Percentiles rank a stretch among this genome's conserved stretches.
Evolutionary conservation across 169 alveolate species (phyloP).

Genomic region (Prorocentrum cordatum): DNA sequence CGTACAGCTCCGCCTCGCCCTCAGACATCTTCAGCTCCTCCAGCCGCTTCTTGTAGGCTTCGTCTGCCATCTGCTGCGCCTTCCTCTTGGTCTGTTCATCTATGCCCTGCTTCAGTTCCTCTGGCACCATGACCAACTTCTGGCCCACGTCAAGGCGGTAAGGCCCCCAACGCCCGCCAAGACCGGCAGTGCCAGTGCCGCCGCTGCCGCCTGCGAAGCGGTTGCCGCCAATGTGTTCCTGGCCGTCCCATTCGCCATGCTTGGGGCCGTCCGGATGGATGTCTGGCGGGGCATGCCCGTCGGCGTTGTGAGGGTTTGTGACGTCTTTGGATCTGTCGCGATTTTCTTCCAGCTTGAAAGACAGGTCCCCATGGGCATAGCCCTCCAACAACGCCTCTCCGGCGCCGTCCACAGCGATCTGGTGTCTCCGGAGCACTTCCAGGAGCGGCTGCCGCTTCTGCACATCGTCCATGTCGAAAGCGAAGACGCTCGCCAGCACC

Average conservation of each 20-base stretch:
- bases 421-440: conserved; percentile 23
- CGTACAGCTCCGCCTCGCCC: conserved; percentile 7
- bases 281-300: conserved; percentile 19
- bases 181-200: conserved; percentile 49
- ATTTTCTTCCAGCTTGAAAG: conserved; percentile 6
- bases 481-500: conserved; percentile 4
- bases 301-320: conserved; percentile 1
- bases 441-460: conserved; percentile 14
- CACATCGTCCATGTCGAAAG: conserved; percentile 1
- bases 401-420: not conserved
- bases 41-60: conserved; percentile 13
- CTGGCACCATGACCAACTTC: conserved; percentile 23
- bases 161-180: conserved; percentile 48
- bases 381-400: no score
- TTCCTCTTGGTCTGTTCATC: conserved; percentile 25
- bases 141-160: conserved; percentile 35
- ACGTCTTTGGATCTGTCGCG: conserved; percentile 32
- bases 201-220: conserved; percentile 33
- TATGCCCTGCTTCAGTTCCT: conserved; percentile 12
- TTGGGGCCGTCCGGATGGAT: conserved; percentile 5
- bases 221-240: conserved; percentile 38
- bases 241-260: conserved; percentile 40
- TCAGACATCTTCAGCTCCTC: conserved; percentile 23
- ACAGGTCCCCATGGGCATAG: not conserved
- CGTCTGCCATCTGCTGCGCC: conserved; percentile 42